Percentiles rank a stretch among this genome's conserved stretches.
These are phyloP conservation scores for Diaporthe citrichinensis DNA, from an alignment of 2,329 filamentous ascomycete species.

Conservation along the genomic window DNA sequence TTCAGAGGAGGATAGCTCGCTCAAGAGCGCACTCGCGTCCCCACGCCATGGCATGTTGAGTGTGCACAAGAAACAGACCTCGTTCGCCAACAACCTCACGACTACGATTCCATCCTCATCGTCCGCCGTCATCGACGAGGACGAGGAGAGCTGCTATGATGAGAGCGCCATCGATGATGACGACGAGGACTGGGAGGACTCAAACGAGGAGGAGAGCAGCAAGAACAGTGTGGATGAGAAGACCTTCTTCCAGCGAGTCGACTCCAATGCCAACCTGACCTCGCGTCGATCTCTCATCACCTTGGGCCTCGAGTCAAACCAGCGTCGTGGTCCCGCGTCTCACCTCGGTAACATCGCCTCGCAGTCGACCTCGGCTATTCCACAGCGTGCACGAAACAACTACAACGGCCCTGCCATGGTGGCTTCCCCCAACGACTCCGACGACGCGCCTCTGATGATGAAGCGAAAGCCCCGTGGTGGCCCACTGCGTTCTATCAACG, in stretches of 20 bases:
- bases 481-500: slow-evolving; percentile 68
- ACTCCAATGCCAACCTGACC: slow-evolving; percentile 86
- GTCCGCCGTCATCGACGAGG: slow-evolving; percentile 58
- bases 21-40: slow-evolving; percentile 67
- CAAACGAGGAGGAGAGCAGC: slow-evolving; percentile 80
- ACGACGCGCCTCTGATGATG: slow-evolving; percentile 75
- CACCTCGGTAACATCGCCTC: slow-evolving; percentile 78
- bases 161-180: slow-evolving; percentile 87
- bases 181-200: slow-evolving; percentile 76
- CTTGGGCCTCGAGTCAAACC: slow-evolving; percentile 84
- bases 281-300: slow-evolving; percentile 92
- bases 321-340: slow-evolving; percentile 69
- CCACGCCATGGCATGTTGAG: slow-evolving; percentile 58
- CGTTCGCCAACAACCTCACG: slow-evolving; percentile 83
- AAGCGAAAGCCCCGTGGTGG: slow-evolving; percentile 68
- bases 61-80: slow-evolving; percentile 80
- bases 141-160: slow-evolving; percentile 76
- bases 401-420: slow-evolving; percentile 60
- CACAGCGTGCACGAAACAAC: slow-evolving; percentile 64
- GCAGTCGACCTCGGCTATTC: slow-evolving; percentile 77
- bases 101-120: slow-evolving; percentile 71
- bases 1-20: slow-evolving; percentile 85
- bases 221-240: slow-evolving; percentile 87
- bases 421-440: slow-evolving; percentile 70
- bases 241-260: slow-evolving; percentile 88